Percentiles rank a stretch among this genome's conserved stretches.
These are phyloP conservation scores for Calonectria honghensis DNA, from an alignment of 2,329 filamentous ascomycete genomes.

Conservation along the genomic window DNA sequence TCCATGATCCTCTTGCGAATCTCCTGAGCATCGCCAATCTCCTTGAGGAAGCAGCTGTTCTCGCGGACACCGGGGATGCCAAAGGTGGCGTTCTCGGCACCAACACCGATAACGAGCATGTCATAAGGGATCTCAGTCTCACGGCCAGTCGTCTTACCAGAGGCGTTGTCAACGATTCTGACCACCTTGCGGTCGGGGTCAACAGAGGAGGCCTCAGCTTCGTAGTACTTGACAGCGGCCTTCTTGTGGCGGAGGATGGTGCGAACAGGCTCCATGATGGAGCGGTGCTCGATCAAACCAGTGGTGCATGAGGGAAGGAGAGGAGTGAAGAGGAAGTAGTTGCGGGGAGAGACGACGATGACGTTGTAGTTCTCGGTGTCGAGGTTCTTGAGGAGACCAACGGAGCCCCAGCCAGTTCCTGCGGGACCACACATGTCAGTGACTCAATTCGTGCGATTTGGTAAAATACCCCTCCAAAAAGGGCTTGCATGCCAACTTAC, in stretches of 20 bases:
- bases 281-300: slow-evolving; percentile 97
- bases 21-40: slow-evolving; percentile 95
- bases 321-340: slow-evolving; percentile 99
- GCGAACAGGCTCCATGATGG: slow-evolving; percentile 99
- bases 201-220: slow-evolving; percentile 96
- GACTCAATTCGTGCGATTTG: slow-evolving; percentile 41
- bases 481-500: slow-evolving; percentile 69
- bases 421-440: slow-evolving; percentile 50
- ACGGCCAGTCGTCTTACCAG: slow-evolving; percentile 87
- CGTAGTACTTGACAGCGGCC: slow-evolving; percentile 95
- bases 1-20: slow-evolving; percentile 99
- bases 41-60: slow-evolving; percentile 98
- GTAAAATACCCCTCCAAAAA: not conserved
- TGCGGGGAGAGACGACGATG: slow-evolving; percentile 96
- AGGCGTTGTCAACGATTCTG: slow-evolving; percentile 92
- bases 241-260: slow-evolving; percentile 97
- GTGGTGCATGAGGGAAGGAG: slow-evolving; percentile 98
- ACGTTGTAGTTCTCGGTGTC: slow-evolving; percentile 99
- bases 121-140: slow-evolving; percentile 96
- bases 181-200: slow-evolving; percentile 93
- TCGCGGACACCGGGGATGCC: slow-evolving; percentile 97
- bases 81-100: slow-evolving; percentile 98
- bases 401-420: slow-evolving; percentile 97
- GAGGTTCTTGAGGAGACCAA: slow-evolving; percentile 98
- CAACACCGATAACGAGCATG: slow-evolving; percentile 97